Percentiles rank a stretch among this genome's conserved stretches.
Evolutionary conservation across 345 rosid genomes (phyloP).

Genomic region (Moricandia arvensis): DNA sequence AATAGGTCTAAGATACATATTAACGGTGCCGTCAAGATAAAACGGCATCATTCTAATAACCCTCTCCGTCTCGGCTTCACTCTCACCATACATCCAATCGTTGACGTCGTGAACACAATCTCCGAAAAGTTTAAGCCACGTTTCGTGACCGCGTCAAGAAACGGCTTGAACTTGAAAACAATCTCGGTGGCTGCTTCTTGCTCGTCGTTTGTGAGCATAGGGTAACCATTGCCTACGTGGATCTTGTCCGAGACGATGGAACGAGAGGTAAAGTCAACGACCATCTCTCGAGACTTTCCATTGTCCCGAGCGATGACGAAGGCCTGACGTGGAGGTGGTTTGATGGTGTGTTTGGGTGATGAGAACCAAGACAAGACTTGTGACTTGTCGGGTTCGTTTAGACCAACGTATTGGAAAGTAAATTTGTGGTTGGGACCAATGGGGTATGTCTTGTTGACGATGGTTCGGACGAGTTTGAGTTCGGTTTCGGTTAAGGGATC

Average conservation of each 20-base stretch:
- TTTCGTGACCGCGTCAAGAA: constrained; percentile 38
- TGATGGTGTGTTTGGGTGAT: constrained; percentile 10
- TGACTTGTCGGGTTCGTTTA: constrained; percentile 66
- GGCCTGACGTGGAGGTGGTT: constrained; percentile 51
- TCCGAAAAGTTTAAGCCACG: constrained; percentile 53
- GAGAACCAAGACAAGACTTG: constrained; percentile 54
- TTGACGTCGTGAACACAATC: constrained; percentile 59
- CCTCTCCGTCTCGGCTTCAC: constrained; percentile 38
- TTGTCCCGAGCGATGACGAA: constrained; percentile 51
- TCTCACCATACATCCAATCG: constrained; percentile 68
- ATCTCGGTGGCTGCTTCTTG: constrained; percentile 39
- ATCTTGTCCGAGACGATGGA: constrained; percentile 40
- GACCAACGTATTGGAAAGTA: constrained; percentile 60
- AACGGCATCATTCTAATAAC: constrained; percentile 45
- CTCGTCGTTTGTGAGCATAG: constrained; percentile 53
- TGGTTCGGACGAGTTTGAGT: constrained; percentile 45
- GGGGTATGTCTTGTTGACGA: constrained; percentile 36
- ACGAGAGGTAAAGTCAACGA: constrained; percentile 46
- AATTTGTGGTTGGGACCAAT: constrained; percentile 42
- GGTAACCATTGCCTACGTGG: constrained; percentile 58
- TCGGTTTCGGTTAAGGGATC: constrained; percentile 63
- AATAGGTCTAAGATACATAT: constrained; percentile 60
- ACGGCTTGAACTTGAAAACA: constrained; percentile 45
- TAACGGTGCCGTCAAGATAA: constrained; percentile 50
- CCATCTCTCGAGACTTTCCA: constrained; percentile 46